A percentile compares a stretch with the other conserved stretches of the same genome.
Evolutionary conservation across 2,329 filamentous ascomycete species (phyloP).

Genomic region (Nemania sp.): DNA sequence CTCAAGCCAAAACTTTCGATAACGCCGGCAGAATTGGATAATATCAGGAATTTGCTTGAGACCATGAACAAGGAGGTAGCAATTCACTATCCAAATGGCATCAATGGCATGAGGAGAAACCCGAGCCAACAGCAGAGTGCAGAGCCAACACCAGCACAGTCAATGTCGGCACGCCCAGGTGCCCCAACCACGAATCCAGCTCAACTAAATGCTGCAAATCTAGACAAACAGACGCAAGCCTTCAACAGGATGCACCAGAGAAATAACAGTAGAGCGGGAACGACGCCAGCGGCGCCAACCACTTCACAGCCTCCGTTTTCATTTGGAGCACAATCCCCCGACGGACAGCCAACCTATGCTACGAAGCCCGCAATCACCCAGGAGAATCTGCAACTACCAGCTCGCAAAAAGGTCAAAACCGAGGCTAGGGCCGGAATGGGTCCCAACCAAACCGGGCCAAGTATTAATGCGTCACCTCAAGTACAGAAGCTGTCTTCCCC

Average conservation of each 20-base stretch:
- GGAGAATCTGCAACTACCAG: slow-evolving; percentile 59
- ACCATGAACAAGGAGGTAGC: slow-evolving; percentile 57
- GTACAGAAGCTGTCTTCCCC: slow-evolving; percentile 54
- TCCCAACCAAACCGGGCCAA: slow-evolving; percentile 46
- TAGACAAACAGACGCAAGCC: slow-evolving; percentile 57
- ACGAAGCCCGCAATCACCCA: slow-evolving; percentile 56
- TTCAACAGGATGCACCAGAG: slow-evolving; percentile 53
- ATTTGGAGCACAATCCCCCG: slow-evolving; percentile 60
- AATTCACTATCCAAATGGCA: slow-evolving; percentile 28
- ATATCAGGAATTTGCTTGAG: slow-evolving; percentile 52
- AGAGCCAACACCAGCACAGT: slow-evolving; percentile 35
- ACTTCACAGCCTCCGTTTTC: slow-evolving; percentile 61
- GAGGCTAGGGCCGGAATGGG: slow-evolving; percentile 51
- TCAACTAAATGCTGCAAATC: slow-evolving; percentile 52
- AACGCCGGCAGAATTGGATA: slow-evolving; percentile 54
- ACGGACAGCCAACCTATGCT: slow-evolving; percentile 62
- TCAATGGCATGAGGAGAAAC: slow-evolving; percentile 39
- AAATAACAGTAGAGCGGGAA: slow-evolving; percentile 50
- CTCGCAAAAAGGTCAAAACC: slow-evolving; percentile 60
- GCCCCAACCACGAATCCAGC: slow-evolving; percentile 42
- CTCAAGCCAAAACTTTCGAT: slow-evolving; percentile 58
- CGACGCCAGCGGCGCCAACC: slow-evolving; percentile 61
- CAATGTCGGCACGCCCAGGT: slow-evolving; percentile 37
- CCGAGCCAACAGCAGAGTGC: slow-evolving; percentile 35
- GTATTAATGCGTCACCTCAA: slow-evolving; percentile 53